Base-by-base conservation (phyloP, 176 grass and related monocot genomes). In the Oryza glaberrima region DNA sequence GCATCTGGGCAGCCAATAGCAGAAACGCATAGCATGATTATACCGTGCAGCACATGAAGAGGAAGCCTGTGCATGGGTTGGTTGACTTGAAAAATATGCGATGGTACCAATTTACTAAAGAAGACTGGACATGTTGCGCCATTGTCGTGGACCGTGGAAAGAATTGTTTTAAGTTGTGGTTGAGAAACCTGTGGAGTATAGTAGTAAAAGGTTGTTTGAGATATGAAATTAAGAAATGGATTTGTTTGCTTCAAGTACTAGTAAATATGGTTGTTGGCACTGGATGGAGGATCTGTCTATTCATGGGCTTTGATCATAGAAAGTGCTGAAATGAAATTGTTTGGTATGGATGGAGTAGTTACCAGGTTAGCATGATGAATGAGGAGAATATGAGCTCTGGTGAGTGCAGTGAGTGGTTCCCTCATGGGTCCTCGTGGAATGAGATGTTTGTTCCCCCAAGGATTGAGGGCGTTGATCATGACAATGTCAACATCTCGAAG, bases 341-440 rank as follows among this genome's bases (percentile, higher is more conserved):
- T 2, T 6, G 12, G 45, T 26, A 36, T 83, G 19, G 14, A 43
- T 83, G 17, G 38, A 40, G 38, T 40, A 7, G 4, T 40, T 41
- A 98, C 96, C 87, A 95, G 81, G 82, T 94, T 82, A 25, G 87
- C 87, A 64, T 98, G 77, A 88, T 98, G 96, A 77, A 98, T 80
- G n/a, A 98, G 79, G 63, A 92, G 48, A 66, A 95, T 87, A 80
- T 98, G 83, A 74, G 93, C 89, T 90, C 93, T 83, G 80, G 69
- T 75, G 81, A 98, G 64, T 54, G 91, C 81, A 4, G 46, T 78
- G 51, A 94, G 44, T 48, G 93, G 89, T 88, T 98, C 96, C 84
- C 96, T 94, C 89, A 98, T 86, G 64, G 96, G 78, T 36, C 96
- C 96, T 71, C 92, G 87, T 0, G 93, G 96, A 73, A 95, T 82